A percentile compares a stretch with the other conserved stretches of the same genome.
Evolutionary conservation across 1,284 basidiomycete species (phyloP).

Genomic region (Melampsora abietis-canadensis): DNA sequence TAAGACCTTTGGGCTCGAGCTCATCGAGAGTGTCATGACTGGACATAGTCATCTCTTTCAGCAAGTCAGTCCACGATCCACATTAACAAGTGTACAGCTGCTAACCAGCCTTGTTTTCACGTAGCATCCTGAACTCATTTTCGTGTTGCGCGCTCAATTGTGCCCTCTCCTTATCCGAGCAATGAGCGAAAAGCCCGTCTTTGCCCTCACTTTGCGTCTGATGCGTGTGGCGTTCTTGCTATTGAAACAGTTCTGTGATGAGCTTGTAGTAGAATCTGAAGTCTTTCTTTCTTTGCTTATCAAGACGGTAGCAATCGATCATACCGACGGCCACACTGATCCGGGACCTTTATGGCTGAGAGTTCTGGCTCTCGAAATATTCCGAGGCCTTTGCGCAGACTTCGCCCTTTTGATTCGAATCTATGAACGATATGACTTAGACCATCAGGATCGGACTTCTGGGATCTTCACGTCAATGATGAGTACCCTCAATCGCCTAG

Average conservation of each 20-base stretch:
- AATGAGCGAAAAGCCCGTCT: constrained; percentile 75
- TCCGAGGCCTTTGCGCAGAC: constrained; percentile 81
- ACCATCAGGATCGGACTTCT: constrained; percentile 44
- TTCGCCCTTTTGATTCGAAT: constrained; percentile 72
- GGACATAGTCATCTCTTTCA: constrained; percentile 87
- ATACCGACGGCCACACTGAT: constrained; percentile 37
- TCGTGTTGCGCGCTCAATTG: constrained; percentile 79
- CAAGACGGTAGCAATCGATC: constrained; percentile 61
- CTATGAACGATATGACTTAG: constrained; percentile 74
- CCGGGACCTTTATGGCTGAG: constrained; percentile 72
- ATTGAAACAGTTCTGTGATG: constrained; percentile 81
- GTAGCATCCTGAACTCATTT: constrained; percentile 75
- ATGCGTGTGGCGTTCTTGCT: constrained; percentile 89
- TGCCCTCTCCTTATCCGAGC: constrained; percentile 83
- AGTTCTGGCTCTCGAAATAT: constrained; percentile 83
- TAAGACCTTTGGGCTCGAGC: constrained; percentile 88
- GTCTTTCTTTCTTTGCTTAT: constrained; percentile 79
- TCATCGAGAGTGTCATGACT: constrained; percentile 93
- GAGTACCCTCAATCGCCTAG: constrained; percentile 72
- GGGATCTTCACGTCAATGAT: constrained; percentile 77
- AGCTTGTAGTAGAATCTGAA: constrained; percentile 75
- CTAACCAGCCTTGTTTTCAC: constrained; percentile 26
- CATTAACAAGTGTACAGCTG: background rate
- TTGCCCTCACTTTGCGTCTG: constrained; percentile 82
- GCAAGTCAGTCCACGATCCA: constrained; percentile 59